Evolutionary conservation across 306 rosid species (phyloP).

Genomic region (Cyamopsis tetragonoloba): DNA sequence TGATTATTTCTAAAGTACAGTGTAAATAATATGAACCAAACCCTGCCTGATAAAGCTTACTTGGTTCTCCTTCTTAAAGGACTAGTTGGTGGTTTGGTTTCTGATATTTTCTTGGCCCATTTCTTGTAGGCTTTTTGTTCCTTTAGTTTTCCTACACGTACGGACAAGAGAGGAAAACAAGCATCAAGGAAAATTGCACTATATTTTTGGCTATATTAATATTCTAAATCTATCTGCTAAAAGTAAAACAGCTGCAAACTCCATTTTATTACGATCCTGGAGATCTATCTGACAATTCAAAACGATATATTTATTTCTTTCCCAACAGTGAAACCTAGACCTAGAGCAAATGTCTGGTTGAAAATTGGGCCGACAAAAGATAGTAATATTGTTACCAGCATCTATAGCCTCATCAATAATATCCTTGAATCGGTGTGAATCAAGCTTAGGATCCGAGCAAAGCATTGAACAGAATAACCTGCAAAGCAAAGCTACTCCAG

Average conservation of each 20-base stretch:
- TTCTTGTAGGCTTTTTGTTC: slow-evolving; percentile 64
- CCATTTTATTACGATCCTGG: neutral
- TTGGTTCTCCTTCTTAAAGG: slow-evolving; percentile 47
- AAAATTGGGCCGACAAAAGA: slow-evolving; percentile 1
- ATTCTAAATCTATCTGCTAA: neutral
- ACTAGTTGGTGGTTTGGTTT: slow-evolving; percentile 80
- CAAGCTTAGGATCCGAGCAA: slow-evolving; percentile 66
- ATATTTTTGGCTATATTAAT: neutral
- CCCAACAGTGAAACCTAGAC: slow-evolving; percentile 5
- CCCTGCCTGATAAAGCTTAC: slow-evolving; percentile 19
- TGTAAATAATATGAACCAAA: neutral
- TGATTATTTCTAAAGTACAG: neutral
- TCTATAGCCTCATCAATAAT: slow-evolving; percentile 54
- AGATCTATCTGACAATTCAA: neutral
- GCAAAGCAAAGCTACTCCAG: slow-evolving; percentile 6
- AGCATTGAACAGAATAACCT: slow-evolving; percentile 75
- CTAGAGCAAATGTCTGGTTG: neutral
- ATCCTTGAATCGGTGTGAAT: slow-evolving; percentile 62
- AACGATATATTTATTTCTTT: neutral
- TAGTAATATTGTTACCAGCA: slow-evolving; percentile 44
- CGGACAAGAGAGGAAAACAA: neutral
- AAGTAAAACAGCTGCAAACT: neutral
- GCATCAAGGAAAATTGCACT: slow-evolving; percentile 8
- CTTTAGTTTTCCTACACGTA: slow-evolving; percentile 59
- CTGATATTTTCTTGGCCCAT: slow-evolving; percentile 77